These are phyloP conservation scores for Ampelomyces quisqualis DNA, from an alignment of 2,329 filamentous ascomycete species.

Conservation along the genomic window DNA sequence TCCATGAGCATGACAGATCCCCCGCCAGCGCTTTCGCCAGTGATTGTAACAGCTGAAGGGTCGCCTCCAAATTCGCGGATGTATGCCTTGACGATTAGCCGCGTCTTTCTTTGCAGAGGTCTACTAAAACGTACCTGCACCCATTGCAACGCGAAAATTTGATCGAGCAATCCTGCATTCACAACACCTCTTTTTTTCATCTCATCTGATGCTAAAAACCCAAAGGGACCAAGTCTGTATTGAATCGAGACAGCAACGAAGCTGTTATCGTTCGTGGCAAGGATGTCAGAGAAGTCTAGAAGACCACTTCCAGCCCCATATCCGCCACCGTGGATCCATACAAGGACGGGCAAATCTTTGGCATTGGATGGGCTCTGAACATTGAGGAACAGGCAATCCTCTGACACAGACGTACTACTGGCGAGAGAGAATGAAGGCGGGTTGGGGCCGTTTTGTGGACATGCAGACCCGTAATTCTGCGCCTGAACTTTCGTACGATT, in stretches of 20 bases:
- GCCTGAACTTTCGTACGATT: slow-evolving; percentile 10
- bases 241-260: slow-evolving; percentile 48
- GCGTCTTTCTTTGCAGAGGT: no score
- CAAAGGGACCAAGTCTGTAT: slow-evolving; percentile 46
- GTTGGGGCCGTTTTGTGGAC: slow-evolving; percentile 4
- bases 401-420: slow-evolving; percentile 1
- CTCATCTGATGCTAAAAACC: slow-evolving; percentile 45
- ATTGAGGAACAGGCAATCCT: slow-evolving; percentile 42
- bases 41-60: slow-evolving; percentile 32
- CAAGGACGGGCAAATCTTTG: slow-evolving; percentile 32
- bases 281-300: slow-evolving; percentile 42
- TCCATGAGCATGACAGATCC: slow-evolving; percentile 11
- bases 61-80: slow-evolving; percentile 40
- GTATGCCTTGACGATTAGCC: slow-evolving; percentile 35
- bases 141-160: slow-evolving; percentile 55
- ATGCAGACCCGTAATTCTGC: not conserved
- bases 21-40: slow-evolving; percentile 41
- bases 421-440: not conserved
- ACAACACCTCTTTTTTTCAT: slow-evolving; percentile 38
- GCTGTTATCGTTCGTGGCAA: slow-evolving; percentile 50
- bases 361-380: slow-evolving; percentile 32
- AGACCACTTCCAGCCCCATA: slow-evolving; percentile 42
- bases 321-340: slow-evolving; percentile 27
- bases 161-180: slow-evolving; percentile 50
- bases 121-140: slow-evolving; percentile 33